phyloP scores from a whole-genome alignment of 257 asterid species.

The Apocynum venetum region DNA sequence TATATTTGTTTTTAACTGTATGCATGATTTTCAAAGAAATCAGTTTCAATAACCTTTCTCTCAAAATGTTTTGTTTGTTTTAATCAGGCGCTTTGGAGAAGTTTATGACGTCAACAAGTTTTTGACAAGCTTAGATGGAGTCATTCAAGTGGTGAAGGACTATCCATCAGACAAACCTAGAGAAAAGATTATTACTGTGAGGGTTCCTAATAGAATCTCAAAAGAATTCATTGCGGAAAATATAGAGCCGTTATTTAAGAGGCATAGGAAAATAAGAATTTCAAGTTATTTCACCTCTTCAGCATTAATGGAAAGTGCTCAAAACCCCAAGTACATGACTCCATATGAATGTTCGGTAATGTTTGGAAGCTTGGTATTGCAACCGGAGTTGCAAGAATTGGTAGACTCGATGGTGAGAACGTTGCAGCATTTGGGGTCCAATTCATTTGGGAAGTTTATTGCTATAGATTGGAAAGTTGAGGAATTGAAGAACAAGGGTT shows the following conservation, averaged over 20 bases:
- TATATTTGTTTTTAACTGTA: no score
- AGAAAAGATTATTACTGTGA: conserved; percentile 23
- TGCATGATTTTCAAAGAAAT: not conserved
- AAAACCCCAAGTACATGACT: conserved; percentile 5
- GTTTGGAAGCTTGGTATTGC: conserved; percentile 45
- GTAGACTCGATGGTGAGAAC: conserved; percentile 46
- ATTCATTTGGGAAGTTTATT: conserved; percentile 37
- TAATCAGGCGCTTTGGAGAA: conserved; percentile 51
- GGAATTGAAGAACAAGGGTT: conserved; percentile 20
- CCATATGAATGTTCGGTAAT: conserved; percentile 36
- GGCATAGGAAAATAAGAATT: conserved; percentile 32
- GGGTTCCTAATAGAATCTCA: conserved; percentile 39
- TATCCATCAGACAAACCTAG: conserved; percentile 27
- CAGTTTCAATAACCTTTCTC: not conserved
- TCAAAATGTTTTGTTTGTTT: not conserved
- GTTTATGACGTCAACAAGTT: conserved; percentile 48
- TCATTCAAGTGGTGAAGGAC: conserved; percentile 35
- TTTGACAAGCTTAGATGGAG: conserved; percentile 40
- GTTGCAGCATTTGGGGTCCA: conserved; percentile 41
- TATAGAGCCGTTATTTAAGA: conserved; percentile 40
- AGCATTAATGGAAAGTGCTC: conserved; percentile 2
- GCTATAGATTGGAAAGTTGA: conserved; percentile 47
- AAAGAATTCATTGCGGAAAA: conserved; percentile 31
- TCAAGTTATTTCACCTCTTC: conserved; percentile 25
- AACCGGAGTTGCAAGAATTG: conserved; percentile 32